phyloP scores from a whole-genome alignment of 164 flowering plant species.

The Umbilicus rupestris region DNA sequence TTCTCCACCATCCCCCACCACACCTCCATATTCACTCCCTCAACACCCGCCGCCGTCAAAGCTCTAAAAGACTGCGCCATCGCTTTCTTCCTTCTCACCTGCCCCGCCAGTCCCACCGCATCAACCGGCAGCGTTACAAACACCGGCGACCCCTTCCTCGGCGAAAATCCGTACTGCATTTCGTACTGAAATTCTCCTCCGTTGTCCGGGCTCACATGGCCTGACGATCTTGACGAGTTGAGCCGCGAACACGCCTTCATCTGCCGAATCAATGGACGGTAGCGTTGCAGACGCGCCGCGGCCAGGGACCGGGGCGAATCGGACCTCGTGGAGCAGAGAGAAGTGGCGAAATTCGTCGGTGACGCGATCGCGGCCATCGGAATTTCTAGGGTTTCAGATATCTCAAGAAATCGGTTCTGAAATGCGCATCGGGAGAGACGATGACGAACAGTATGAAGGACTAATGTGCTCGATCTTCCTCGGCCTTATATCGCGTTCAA shows the following conservation, averaged over 20 bases:
- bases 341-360: constrained; percentile 21
- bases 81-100: constrained; percentile 25
- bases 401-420: neutral
- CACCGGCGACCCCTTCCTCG: constrained; percentile 35
- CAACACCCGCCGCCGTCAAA: constrained; percentile 46
- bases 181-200: constrained; percentile 27
- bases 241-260: constrained; percentile 21
- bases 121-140: constrained; percentile 48
- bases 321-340: constrained; percentile 16
- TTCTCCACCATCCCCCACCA: constrained; percentile 83
- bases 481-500: too few relatives aligned
- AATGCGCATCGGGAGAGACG: neutral
- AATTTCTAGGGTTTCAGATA: constrained; percentile 14
- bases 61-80: constrained; percentile 38
- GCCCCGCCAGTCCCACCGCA: constrained; percentile 17
- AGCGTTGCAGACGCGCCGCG: neutral
- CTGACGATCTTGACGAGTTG: constrained; percentile 28
- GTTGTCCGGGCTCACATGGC: constrained; percentile 24
- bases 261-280: constrained; percentile 14
- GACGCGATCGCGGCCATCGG: constrained; percentile 31
- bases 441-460: neutral
- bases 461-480: too few relatives aligned
- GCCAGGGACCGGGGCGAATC: constrained; percentile 10
- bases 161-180: constrained; percentile 23
- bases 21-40: constrained; percentile 62